Base-by-base conservation (phyloP, 2,329 filamentous ascomycete species). In the Fusarium coffeatum region DNA sequence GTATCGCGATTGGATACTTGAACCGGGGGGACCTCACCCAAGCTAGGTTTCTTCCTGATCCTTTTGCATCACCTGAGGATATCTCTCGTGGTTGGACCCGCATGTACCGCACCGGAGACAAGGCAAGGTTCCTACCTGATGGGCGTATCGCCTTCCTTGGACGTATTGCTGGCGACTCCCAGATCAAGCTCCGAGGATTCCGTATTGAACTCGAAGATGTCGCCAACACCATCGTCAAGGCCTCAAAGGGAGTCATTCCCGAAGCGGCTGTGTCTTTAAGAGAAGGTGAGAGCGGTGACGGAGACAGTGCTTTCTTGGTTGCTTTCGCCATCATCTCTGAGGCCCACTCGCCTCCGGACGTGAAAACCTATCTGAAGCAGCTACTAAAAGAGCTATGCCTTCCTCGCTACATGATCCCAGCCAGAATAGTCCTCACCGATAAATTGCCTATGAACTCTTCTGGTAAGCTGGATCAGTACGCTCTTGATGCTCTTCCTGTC, bases 181-280 rank as follows among this genome's bases (percentile, higher is more conserved):
- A 59, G 40, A 59, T 59, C 48, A 59, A 55, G n/a, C 56, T 59
- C 20, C 15, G 56, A n/a, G 56, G 56, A 5, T 59, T 59, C 12
- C 49, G 56, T 13, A 59, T 59, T n/a, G 56, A 59, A 16, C 48
- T 59, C 11, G n/a, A 59, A 23, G 48, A 59, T 10, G 30, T 59
- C 15, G 48, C 56, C 15, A 59, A 53, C 28, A 59, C 56, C 18
- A 59, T 59, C 6, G 40, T 59, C 16, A 59, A 28, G 22, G 15
- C 40, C 11, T 55, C 6, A 2, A n/a, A 16, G 13, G 48, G 55
- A 6, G n/a, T 13, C 22, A 30, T 59, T 18, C 15, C 48, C 2
- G 48, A 59, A 23, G 48, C 48, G 2, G 48, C 55, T 8, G 55
- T 59, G 9, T 59, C 55, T 6, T 30, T 59, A 2, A 27, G 50